Percentiles rank a stretch among this genome's conserved stretches.
phyloP scores from a whole-genome alignment of 1,284 basidiomycete genomes.

The Ustilago bromivora region DNA sequence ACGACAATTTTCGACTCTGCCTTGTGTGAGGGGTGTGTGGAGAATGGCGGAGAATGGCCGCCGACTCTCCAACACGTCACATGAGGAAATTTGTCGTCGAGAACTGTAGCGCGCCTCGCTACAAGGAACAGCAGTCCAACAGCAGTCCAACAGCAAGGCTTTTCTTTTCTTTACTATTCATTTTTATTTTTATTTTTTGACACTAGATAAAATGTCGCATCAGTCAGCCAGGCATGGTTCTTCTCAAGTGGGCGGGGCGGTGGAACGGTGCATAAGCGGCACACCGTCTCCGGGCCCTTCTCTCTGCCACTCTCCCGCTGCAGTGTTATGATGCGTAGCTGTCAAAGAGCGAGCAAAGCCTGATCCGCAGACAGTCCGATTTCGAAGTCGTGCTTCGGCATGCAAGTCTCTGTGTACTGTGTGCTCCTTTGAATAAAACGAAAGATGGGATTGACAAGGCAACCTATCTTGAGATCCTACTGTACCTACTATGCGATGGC shows the following conservation, averaged over 20 bases:
- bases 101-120: conserved; percentile 17
- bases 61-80: conserved; percentile 5
- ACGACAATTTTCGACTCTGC: not conserved
- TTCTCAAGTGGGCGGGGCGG: conserved; percentile 3
- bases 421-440: too few species aligned
- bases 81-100: not conserved
- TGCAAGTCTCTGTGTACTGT: too few species aligned
- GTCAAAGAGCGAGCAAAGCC: not conserved
- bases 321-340: not conserved
- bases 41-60: not conserved
- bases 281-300: not conserved
- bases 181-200: too few species aligned
- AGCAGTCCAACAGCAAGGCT: conserved; percentile 6
- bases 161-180: not conserved
- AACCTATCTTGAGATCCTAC: not conserved
- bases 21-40: not conserved
- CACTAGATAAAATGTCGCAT: not conserved
- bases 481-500: not conserved
- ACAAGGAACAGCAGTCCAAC: not conserved
- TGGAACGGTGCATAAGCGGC: not conserved
- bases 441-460: not conserved
- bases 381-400: not conserved
- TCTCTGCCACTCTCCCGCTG: not conserved
- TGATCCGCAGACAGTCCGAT: not conserved
- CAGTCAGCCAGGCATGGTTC: conserved; percentile 15